Base-by-base conservation (phyloP, 2,329 filamentous ascomycete genomes). In the Apiospora rasikravindrae region DNA sequence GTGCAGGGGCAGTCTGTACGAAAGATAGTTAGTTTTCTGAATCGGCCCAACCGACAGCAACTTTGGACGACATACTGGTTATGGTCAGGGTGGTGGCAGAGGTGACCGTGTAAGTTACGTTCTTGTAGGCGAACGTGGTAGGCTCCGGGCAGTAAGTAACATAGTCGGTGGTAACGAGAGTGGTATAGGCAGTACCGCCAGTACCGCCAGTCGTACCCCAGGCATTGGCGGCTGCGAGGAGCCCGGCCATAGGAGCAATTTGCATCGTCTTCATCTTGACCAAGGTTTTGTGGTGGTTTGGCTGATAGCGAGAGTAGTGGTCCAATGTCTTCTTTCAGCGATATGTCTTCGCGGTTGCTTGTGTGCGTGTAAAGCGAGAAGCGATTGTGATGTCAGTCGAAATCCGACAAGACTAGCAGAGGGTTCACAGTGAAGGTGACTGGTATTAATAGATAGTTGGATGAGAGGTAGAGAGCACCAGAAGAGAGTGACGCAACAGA, bases 1-100 rank as follows among this genome's bases (percentile, higher is more conserved):
- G 84, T 85, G 77, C 85, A 86, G 70, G 85, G 85, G 76, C 85
- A 87, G 81, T 86, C 84, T 85, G 61, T n/a, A 24, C 7, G 40
- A 22, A 6, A 70, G 67, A 19, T 83, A 73, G 83, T 79, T 72
- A 68, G 57, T 16, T 7, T n/a, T 40, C 40, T 69, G 19, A 5
- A 44, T 6, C 67, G 40, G 37, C 19, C 22, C n/a, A 70, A 42
- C 8, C 6, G 29, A 11, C 19, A 10, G 45, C 26, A 16, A 40
- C 47, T 6, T 37, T 61, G 61, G 69, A 61, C 40, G 40, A 77
- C 83, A 77, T 77, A 86, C 84, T 84, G 70, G 83, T 85, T 75
- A 87, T 79, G 74, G 85, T 86, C 71, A 87, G 70, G 57, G 82
- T 84, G 45, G 82, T 84, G 40, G 81, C 78, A 73, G 78, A 74